phyloP scores from a whole-genome alignment of 2,329 filamentous ascomycete species.

The Leptographium procerum region DNA sequence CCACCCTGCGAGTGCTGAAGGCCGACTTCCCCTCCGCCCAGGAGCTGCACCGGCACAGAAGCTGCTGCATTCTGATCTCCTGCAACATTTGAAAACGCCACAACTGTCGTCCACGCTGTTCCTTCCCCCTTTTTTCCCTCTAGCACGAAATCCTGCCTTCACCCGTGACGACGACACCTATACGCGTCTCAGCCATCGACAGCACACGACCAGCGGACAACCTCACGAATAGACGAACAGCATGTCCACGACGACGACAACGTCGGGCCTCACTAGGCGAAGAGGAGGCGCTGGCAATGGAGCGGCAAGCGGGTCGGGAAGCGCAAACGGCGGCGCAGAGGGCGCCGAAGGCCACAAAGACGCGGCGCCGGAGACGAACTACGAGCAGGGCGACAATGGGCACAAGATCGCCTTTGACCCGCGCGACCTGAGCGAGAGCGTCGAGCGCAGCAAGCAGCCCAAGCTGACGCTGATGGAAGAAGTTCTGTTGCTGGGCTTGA shows the following conservation, averaged over 20 bases:
- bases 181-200: neutral
- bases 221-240: too few relatives aligned
- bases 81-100: neutral
- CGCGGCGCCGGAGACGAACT: conserved; percentile 63
- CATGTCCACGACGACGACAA: conserved; percentile 15
- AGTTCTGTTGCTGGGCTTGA: conserved; percentile 84
- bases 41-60: neutral
- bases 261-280: conserved; percentile 45
- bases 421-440: conserved; percentile 91
- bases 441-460: conserved; percentile 91
- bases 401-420: conserved; percentile 99
- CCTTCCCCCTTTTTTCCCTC: neutral
- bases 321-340: conserved; percentile 41
- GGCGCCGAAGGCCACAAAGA: conserved; percentile 51
- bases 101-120: neutral
- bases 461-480: conserved; percentile 99
- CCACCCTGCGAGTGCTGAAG: neutral
- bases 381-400: conserved; percentile 85
- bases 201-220: neutral
- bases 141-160: neutral
- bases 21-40: neutral
- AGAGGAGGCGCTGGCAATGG: conserved; percentile 51
- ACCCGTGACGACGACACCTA: too few relatives aligned
- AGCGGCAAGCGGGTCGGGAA: conserved; percentile 39
- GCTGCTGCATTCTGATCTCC: neutral